These are phyloP conservation scores for Bolboschoenoplectus hybrid DNA, from an alignment of 202 grass and related monocot species.

Conservation along the genomic window DNA sequence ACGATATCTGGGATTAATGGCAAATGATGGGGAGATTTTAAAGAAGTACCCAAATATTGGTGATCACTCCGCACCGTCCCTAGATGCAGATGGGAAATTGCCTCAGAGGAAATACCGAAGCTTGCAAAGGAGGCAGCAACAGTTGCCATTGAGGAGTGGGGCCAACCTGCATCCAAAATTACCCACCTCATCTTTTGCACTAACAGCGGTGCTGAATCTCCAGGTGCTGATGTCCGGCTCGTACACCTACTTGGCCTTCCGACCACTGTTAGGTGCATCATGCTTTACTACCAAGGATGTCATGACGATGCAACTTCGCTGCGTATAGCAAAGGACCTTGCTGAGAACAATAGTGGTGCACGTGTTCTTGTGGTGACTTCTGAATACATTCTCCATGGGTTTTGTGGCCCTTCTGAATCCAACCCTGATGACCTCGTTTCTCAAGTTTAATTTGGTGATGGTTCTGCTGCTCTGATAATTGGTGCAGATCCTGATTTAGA, in stretches of 20 bases:
- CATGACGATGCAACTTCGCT: slow-evolving; percentile 20
- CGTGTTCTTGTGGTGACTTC: slow-evolving; percentile 35
- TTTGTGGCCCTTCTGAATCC: slow-evolving; percentile 36
- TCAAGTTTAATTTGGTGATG: slow-evolving; percentile 38
- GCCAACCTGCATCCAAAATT: neutral
- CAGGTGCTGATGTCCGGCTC: slow-evolving; percentile 36
- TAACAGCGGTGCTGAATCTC: slow-evolving; percentile 3
- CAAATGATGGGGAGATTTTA: slow-evolving; percentile 33
- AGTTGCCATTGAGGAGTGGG: neutral
- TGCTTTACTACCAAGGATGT: slow-evolving; percentile 49
- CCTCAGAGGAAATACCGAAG: slow-evolving; percentile 32
- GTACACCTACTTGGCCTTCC: slow-evolving; percentile 42
- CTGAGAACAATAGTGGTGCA: slow-evolving; percentile 33
- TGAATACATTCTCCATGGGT: slow-evolving; percentile 21
- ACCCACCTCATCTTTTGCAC: slow-evolving; percentile 25
- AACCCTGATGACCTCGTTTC: slow-evolving; percentile 38
- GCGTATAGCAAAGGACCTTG: slow-evolving; percentile 37
- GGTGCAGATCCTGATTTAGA: slow-evolving; percentile 40
- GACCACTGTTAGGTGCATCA: slow-evolving; percentile 32
- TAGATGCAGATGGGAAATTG: slow-evolving; percentile 41
- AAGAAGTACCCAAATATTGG: slow-evolving; percentile 34
- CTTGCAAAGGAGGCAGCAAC: slow-evolving; percentile 20
- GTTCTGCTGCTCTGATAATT: slow-evolving; percentile 31
- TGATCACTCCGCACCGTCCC: slow-evolving; percentile 34
- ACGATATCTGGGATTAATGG: slow-evolving; percentile 32